Conservation (phyloP, 2,329 filamentous ascomycete species). For the Colletotrichum sidae region DNA sequence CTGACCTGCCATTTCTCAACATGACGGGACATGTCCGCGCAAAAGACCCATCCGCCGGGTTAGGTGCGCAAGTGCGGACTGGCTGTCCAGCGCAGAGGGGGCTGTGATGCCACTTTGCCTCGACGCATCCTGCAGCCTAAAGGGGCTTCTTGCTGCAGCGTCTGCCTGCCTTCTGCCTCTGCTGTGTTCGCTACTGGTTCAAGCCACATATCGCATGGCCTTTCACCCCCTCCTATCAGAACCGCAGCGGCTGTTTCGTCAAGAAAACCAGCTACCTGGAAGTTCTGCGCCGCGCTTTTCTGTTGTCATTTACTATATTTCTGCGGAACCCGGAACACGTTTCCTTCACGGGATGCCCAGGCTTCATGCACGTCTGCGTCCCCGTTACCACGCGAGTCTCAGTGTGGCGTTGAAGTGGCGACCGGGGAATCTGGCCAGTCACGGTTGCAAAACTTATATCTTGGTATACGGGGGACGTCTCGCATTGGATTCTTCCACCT, state of each 20-base stretch:
- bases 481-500: no score
- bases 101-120: slow-evolving; percentile 22
- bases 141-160: background rate
- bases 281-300: background rate
- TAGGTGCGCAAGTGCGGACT: slow-evolving; percentile 10
- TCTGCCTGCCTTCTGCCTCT: background rate
- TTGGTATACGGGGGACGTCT: no score
- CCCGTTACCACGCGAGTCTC: no score
- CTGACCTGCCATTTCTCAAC: no score
- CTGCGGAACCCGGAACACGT: no score
- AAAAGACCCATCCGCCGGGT: slow-evolving; percentile 3
- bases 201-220: slow-evolving; percentile 4
- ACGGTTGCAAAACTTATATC: no score
- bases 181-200: slow-evolving; percentile 1
- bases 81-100: slow-evolving; percentile 20
- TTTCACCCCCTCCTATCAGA: slow-evolving; percentile 1
- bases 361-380: no score
- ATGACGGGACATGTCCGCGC: background rate
- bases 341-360: no score
- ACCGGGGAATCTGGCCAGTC: no score
- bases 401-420: no score
- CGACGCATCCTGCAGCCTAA: slow-evolving; percentile 10
- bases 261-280: slow-evolving; percentile 23
- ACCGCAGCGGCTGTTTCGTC: slow-evolving; percentile 1
- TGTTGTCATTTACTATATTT: no score